Percentiles rank a stretch among this genome's conserved stretches.
These are phyloP conservation scores for Glaciozyma martinii DNA, from an alignment of 768 basidiomycete species.

Conservation along the genomic window DNA sequence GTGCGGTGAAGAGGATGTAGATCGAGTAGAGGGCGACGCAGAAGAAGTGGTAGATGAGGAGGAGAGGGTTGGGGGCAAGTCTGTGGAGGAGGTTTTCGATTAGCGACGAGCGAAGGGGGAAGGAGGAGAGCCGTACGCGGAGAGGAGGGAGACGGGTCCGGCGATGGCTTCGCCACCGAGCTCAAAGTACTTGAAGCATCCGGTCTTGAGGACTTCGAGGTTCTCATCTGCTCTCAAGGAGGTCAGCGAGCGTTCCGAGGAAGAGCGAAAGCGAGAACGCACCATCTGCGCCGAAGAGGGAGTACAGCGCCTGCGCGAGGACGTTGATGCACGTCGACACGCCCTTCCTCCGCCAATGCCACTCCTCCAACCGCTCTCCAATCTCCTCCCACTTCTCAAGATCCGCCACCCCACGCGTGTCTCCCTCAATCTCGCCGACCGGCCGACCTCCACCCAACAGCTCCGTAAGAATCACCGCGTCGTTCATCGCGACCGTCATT, in stretches of 20 bases:
- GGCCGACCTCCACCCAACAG: conserved; percentile 45
- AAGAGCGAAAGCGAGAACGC: conserved; percentile 37
- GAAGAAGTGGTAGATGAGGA: conserved; percentile 89
- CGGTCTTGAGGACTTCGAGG: conserved; percentile 46
- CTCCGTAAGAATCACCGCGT: conserved; percentile 63
- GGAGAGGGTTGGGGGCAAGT: conserved; percentile 64
- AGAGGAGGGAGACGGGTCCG: conserved; percentile 81
- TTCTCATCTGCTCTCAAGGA: conserved; percentile 38
- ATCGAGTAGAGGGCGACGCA: conserved; percentile 89
- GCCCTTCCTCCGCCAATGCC: conserved; percentile 81
- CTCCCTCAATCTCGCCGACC: conserved; percentile 17
- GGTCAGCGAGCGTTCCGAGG: not conserved
- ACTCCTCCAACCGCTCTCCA: conserved; percentile 49
- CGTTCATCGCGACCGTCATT: conserved; percentile 90
- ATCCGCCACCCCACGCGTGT: conserved; percentile 30
- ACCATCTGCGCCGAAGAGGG: conserved; percentile 91
- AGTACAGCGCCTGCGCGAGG: conserved; percentile 83
- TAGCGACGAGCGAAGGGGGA: not conserved
- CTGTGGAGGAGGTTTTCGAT: conserved; percentile 41
- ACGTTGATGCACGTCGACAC: conserved; percentile 83
- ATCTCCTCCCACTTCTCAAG: conserved; percentile 43
- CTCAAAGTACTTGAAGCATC: conserved; percentile 97
- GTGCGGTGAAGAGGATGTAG: conserved; percentile 73
- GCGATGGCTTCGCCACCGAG: conserved; percentile 77
- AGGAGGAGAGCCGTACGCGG: conserved; percentile 53